Evolutionary conservation across 2,329 filamentous ascomycete genomes (phyloP).

Genomic region (Sclerotinia borealis): DNA sequence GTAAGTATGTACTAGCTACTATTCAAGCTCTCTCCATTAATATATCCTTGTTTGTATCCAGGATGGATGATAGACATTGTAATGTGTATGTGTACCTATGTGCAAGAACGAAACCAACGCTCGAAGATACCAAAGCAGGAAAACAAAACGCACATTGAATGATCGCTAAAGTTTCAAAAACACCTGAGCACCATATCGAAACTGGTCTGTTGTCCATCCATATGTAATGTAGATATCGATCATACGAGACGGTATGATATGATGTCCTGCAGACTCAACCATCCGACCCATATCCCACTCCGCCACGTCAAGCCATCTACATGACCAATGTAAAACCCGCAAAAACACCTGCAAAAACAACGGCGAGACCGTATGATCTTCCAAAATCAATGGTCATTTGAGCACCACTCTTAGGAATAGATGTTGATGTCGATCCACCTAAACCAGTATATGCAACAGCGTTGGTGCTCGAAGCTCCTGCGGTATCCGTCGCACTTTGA

Average conservation of each 20-base stretch:
- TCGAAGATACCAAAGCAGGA: neutral
- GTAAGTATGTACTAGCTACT: neutral
- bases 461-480: slow-evolving; percentile 29
- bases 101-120: neutral
- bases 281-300: neutral
- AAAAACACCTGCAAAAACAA: slow-evolving; percentile 49
- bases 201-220: slow-evolving; percentile 18
- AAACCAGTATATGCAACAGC: slow-evolving; percentile 40
- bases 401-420: slow-evolving; percentile 29
- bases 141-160: neutral
- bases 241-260: neutral
- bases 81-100: slow-evolving; percentile 3
- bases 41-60: neutral
- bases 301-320: slow-evolving; percentile 26
- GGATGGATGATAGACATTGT: neutral
- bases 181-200: slow-evolving; percentile 17
- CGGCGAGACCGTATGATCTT: slow-evolving; percentile 49
- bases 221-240: slow-evolving; percentile 16
- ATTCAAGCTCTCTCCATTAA: neutral
- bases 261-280: neutral
- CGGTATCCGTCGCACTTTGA: slow-evolving; percentile 36
- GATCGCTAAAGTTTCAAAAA: slow-evolving; percentile 15
- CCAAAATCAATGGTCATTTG: slow-evolving; percentile 43
- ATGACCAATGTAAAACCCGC: slow-evolving; percentile 51
- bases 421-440: slow-evolving; percentile 30